Evolutionary conservation across 1,284 basidiomycete species (phyloP).

Genomic region (Peniophora sp.): DNA sequence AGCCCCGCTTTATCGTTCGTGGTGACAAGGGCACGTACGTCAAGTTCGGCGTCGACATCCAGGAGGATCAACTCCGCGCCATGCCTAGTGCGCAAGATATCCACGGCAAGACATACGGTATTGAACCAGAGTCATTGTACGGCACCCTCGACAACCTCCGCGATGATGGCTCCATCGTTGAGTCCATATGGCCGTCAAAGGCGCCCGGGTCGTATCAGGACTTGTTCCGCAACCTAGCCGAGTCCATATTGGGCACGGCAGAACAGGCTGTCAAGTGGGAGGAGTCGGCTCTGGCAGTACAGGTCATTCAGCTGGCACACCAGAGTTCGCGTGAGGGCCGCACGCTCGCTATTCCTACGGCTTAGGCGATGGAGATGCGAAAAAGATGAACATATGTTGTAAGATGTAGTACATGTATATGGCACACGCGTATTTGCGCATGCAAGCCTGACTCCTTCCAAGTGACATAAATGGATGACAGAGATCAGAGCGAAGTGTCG

Average conservation of each 20-base stretch:
- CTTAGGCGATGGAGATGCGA: neutral
- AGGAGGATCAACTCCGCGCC: conserved; percentile 63
- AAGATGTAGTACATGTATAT: neutral
- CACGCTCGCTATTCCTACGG: conserved; percentile 29
- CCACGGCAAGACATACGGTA: conserved; percentile 22
- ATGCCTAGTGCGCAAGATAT: conserved; percentile 45
- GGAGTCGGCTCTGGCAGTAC: conserved; percentile 60
- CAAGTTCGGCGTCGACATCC: conserved; percentile 74
- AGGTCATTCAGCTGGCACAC: conserved; percentile 67
- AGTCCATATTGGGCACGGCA: conserved; percentile 46
- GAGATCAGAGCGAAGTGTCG: neutral
- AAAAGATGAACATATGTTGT: neutral
- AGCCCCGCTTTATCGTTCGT: conserved; percentile 63
- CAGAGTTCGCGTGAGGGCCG: conserved; percentile 54
- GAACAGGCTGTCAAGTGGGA: conserved; percentile 60
- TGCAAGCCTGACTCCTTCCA: no score
- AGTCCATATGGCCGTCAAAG: conserved; percentile 56
- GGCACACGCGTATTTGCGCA: neutral
- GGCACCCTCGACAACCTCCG: conserved; percentile 51
- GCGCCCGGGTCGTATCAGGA: conserved; percentile 52
- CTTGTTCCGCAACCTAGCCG: conserved; percentile 60
- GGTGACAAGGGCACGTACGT: conserved; percentile 66
- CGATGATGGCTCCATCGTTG: conserved; percentile 36
- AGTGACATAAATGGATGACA: no score
- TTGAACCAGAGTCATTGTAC: conserved; percentile 53